Evolutionary conservation across 257 asterid species (phyloP).

Genomic region (Haberlea rhodopensis): DNA sequence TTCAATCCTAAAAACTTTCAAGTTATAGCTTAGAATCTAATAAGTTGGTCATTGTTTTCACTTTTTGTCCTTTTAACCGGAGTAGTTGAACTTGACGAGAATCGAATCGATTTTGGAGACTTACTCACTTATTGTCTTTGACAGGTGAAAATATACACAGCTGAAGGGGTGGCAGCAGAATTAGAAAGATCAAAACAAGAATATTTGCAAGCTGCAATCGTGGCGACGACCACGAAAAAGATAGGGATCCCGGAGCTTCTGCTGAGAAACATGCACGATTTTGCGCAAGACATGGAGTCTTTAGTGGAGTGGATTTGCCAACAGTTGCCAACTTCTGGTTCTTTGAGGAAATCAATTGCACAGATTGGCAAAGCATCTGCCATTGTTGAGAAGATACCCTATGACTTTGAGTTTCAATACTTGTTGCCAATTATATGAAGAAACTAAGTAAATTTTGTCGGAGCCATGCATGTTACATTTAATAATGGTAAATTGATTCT

Average conservation of each 20-base stretch:
- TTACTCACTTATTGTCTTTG: too few relatives aligned
- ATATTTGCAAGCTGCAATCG: constrained; percentile 75
- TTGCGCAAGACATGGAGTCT: constrained; percentile 53
- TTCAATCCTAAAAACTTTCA: too few relatives aligned
- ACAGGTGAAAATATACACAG: constrained; percentile 79
- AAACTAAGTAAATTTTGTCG: too few relatives aligned
- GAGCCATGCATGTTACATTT: neutral
- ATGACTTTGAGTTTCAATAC: constrained; percentile 86
- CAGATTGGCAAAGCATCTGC: constrained; percentile 43
- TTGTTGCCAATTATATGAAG: constrained; percentile 32
- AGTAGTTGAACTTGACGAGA: too few relatives aligned
- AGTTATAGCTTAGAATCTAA: too few relatives aligned
- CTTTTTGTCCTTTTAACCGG: too few relatives aligned
- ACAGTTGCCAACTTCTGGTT: constrained; percentile 73
- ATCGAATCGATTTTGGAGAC: too few relatives aligned
- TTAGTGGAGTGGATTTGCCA: constrained; percentile 72
- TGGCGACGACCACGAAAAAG: constrained; percentile 50
- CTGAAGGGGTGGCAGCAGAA: constrained; percentile 67
- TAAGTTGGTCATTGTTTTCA: too few relatives aligned
- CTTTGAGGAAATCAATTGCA: constrained; percentile 71
- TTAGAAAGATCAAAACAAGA: constrained; percentile 72
- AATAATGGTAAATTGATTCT: too few relatives aligned
- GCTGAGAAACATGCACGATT: constrained; percentile 57
- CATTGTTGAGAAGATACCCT: constrained; percentile 63
- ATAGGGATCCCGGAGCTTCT: constrained; percentile 78